phyloP scores from a whole-genome alignment of 2,329 filamentous ascomycete species.

The Neofusicoccum laricinum region DNA sequence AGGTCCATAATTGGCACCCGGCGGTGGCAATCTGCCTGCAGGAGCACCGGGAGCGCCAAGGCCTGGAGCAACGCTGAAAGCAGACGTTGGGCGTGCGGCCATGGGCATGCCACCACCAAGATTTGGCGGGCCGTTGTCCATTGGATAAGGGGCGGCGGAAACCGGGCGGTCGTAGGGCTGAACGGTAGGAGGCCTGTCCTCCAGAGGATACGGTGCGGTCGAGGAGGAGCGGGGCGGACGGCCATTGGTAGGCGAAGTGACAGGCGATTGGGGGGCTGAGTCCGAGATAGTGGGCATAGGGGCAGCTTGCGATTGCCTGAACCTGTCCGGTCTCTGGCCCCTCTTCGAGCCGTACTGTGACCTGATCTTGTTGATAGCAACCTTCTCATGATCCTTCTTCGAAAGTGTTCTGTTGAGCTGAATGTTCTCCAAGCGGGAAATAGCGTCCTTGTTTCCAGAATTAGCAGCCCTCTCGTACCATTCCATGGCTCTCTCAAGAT shows the following conservation, averaged over 20 bases:
- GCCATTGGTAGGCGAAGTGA: constrained; percentile 19
- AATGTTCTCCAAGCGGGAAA: constrained; percentile 77
- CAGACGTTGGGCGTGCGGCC: constrained; percentile 43
- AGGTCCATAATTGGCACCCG: constrained; percentile 28
- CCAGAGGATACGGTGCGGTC: constrained; percentile 43
- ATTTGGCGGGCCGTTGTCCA: constrained; percentile 61
- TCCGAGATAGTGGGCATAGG: constrained; percentile 41
- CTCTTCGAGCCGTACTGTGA: constrained; percentile 52
- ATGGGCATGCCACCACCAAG: constrained; percentile 30
- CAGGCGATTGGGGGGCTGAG: constrained; percentile 33
- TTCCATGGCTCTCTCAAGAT: constrained; percentile 73
- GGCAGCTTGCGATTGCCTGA: constrained; percentile 36
- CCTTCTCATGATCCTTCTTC: constrained; percentile 87
- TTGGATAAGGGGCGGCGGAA: constrained; percentile 66
- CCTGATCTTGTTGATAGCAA: constrained; percentile 82
- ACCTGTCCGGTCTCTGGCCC: constrained; percentile 45
- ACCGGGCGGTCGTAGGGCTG: constrained; percentile 43
- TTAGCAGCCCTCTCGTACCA: constrained; percentile 92
- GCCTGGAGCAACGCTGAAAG: constrained; percentile 50
- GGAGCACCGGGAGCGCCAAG: constrained; percentile 24
- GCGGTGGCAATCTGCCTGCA: constrained; percentile 21
- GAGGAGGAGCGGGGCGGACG: constrained; percentile 33
- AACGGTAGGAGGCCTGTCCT: constrained; percentile 39
- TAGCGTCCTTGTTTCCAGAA: constrained; percentile 88
- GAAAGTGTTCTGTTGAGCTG: constrained; percentile 79